These are phyloP conservation scores for Penicillium sp. DNA, from an alignment of 2,329 filamentous ascomycete species.

Conservation along the genomic window DNA sequence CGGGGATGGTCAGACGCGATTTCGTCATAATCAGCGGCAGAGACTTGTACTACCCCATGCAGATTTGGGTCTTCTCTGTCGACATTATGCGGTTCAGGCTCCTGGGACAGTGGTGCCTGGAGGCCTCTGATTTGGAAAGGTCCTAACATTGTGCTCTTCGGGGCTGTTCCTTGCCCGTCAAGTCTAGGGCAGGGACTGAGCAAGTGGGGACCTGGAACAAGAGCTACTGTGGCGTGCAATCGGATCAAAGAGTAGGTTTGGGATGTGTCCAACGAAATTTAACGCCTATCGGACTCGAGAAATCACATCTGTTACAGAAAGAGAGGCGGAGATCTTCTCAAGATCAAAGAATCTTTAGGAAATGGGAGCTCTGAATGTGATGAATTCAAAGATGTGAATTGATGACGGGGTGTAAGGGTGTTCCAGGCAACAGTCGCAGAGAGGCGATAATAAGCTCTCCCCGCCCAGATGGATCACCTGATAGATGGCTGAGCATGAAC, in stretches of 20 bases:
- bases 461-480: constrained; percentile 9
- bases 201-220: constrained; percentile 10
- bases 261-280: constrained; percentile 9
- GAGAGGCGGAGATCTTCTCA: constrained; percentile 14
- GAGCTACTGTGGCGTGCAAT: neutral
- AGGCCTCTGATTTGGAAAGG: constrained; percentile 39
- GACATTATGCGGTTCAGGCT: neutral
- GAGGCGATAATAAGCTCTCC: constrained; percentile 11
- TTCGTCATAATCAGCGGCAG: constrained; percentile 39
- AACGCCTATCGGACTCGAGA: constrained; percentile 1
- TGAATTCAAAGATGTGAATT: constrained; percentile 7
- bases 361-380: neutral
- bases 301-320: constrained; percentile 2
- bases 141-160: constrained; percentile 30
- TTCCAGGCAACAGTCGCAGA: constrained; percentile 24
- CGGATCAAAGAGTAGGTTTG: constrained; percentile 4
- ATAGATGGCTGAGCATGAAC: neutral
- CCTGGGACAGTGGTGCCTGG: constrained; percentile 16
- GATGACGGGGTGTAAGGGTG: constrained; percentile 6
- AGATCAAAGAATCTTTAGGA: neutral
- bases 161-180: neutral
- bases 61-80: constrained; percentile 3
- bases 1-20: constrained; percentile 37
- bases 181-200: constrained; percentile 2
- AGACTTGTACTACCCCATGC: constrained; percentile 36